Conservation (phyloP, 2,329 filamentous ascomycete species). For the Geosmithia putterillii region DNA sequence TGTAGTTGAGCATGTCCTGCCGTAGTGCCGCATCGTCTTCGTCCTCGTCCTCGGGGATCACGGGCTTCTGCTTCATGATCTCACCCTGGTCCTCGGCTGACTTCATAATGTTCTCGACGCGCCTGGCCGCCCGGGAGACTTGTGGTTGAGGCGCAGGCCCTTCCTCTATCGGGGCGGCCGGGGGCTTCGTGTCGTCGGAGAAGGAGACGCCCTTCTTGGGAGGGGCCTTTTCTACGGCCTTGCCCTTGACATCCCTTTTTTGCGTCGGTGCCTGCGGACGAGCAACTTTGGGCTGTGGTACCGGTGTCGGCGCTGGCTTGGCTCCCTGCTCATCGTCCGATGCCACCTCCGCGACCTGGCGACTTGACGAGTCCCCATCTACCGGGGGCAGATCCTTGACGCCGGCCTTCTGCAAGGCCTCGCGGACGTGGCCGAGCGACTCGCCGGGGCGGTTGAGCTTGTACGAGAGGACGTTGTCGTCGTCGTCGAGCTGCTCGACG, state of each 20-base stretch:
- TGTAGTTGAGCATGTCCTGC: conserved; percentile 83
- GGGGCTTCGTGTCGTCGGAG: conserved; percentile 43
- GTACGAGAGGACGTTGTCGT: conserved; percentile 69
- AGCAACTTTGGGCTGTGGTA: conserved; percentile 2
- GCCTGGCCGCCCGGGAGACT: conserved; percentile 28
- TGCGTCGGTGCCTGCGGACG: too few species aligned
- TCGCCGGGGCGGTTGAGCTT: conserved; percentile 56
- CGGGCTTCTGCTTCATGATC: conserved; percentile 25
- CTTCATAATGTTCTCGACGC: conserved; percentile 44
- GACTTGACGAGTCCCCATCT: conserved; percentile 2
- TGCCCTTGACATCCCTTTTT: too few species aligned
- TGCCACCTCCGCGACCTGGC: neutral
- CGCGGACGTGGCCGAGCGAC: conserved; percentile 52
- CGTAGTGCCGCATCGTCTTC: conserved; percentile 70
- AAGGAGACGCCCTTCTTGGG: conserved; percentile 44
- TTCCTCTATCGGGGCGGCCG: conserved; percentile 13
- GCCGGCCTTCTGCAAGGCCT: conserved; percentile 68
- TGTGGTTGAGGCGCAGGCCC: conserved; percentile 9
- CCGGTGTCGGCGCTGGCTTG: neutral
- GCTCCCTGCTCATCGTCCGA: neutral
- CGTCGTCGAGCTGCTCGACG: conserved; percentile 80
- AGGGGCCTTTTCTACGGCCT: neutral
- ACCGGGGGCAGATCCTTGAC: conserved; percentile 32
- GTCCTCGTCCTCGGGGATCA: conserved; percentile 64
- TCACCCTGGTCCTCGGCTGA: conserved; percentile 42